Percentiles rank a stretch among this genome's conserved stretches.
Conservation (phyloP, 148 eudicot species). For the Polygonum maritimum region DNA sequence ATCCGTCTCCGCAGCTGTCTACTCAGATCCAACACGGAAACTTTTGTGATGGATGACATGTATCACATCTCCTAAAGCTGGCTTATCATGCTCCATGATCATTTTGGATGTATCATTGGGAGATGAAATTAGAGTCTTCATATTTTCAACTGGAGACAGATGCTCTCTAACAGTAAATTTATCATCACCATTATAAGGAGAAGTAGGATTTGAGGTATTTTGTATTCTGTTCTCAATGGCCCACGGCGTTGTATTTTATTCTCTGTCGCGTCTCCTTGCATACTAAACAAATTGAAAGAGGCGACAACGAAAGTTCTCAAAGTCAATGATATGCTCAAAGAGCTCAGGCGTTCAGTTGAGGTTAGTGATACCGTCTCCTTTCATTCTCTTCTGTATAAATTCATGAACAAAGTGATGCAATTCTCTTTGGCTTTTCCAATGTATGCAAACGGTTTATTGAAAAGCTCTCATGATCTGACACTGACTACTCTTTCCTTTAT, state of each 20-base stretch:
- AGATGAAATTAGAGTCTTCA: slow-evolving; percentile 18
- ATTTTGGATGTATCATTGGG: slow-evolving; percentile 25
- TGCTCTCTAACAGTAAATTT: slow-evolving; percentile 71
- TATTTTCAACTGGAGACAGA: slow-evolving; percentile 34
- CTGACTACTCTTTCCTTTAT: too few relatives aligned
- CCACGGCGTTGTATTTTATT: too few relatives aligned
- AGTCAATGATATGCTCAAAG: slow-evolving; percentile 35
- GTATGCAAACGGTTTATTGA: too few relatives aligned
- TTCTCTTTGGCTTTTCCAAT: too few relatives aligned
- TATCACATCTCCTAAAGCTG: slow-evolving; percentile 40
- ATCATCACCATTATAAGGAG: slow-evolving; percentile 46
- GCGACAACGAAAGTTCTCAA: slow-evolving; percentile 73
- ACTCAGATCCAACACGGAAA: slow-evolving; percentile 42
- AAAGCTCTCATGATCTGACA: too few relatives aligned
- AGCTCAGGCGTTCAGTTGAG: slow-evolving; percentile 73
- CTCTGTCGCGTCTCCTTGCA: too few relatives aligned
- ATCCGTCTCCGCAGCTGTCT: slow-evolving; percentile 30
- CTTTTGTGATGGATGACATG: slow-evolving; percentile 54
- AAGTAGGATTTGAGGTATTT: slow-evolving; percentile 27
- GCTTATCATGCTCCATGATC: slow-evolving; percentile 22
- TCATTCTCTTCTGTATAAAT: background rate
- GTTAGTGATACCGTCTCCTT: slow-evolving; percentile 22
- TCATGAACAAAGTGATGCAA: background rate
- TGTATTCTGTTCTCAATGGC: too few relatives aligned
- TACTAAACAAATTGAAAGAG: too few relatives aligned